Percentiles rank a stretch among this genome's conserved stretches.
Evolutionary conservation across 306 rosid species (phyloP).

Genomic region (Begonia peltatifolia): DNA sequence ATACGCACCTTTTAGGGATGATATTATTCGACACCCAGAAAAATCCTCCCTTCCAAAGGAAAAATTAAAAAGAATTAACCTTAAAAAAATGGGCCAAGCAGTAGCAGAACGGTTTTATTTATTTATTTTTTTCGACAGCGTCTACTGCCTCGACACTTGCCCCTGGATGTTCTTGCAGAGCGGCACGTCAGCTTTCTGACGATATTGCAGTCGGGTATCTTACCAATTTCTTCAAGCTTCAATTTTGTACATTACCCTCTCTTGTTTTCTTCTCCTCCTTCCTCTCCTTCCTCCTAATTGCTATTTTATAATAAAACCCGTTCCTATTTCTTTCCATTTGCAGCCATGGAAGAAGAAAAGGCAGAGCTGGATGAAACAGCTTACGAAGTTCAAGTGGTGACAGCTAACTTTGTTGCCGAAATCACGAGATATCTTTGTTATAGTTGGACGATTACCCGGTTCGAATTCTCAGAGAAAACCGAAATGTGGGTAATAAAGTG

Average conservation of each 20-base stretch:
- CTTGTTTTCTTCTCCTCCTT: background rate
- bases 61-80: background rate
- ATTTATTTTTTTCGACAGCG: conserved; percentile 7
- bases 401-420: conserved; percentile 4
- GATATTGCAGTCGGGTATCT: conserved; percentile 11
- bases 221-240: conserved; percentile 1
- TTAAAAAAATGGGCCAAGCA: background rate
- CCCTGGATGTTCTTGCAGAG: conserved; percentile 15
- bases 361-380: no score
- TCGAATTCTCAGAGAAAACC: background rate
- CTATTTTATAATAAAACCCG: no score
- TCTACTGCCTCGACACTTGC: conserved; percentile 36
- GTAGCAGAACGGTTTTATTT: background rate
- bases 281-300: background rate
- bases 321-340: no score
- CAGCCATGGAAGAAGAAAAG: no score
- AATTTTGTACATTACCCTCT: background rate
- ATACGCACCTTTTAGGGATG: background rate
- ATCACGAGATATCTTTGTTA: conserved; percentile 2
- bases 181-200: conserved; percentile 31
- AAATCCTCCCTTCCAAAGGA: background rate
- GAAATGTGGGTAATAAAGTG: conserved; percentile 1
- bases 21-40: background rate
- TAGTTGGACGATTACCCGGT: background rate
- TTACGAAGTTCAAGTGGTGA: background rate